Evolutionary conservation across 805 yeast species (phyloP), one percentile per base, ranked within the genome.

Genomic region (Ogataea pini): DNA sequence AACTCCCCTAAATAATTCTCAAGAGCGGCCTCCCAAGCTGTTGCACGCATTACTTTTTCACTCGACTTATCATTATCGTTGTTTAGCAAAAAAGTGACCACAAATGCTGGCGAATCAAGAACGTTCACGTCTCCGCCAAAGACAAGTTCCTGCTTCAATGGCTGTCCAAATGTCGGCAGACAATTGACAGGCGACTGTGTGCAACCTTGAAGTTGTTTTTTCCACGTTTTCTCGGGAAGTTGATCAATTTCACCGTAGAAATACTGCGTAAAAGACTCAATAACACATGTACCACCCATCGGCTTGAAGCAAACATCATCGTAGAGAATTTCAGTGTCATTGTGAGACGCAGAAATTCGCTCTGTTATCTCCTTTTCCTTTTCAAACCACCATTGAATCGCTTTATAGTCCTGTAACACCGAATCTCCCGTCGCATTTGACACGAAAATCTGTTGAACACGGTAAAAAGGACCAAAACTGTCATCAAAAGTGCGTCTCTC

Each of bases 251-350:
- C 77, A 1, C 94, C 95, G 27, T 76, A 76, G 63, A 89, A 91
- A 62, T 91, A 92, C 62, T 90, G 97, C 0, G 97, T 85, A 51
- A 89, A 83, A 1, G 96, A 89, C 63, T 92, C 94, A 7, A 92
- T 73, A 1, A 85, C 89, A 70, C 99, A 92, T 3, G 77, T 72
- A 9, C 82, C 92, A 2, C 81, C 89, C 10, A 84, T 71, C 0
- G 98, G 97, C 54, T 85, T 86, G 65, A 89, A 83, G 61, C 99
- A 92, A 42, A 91, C 65, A 52, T 86, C 89, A 17, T 80, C 78
- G 39, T 85, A 78, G 0, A 70, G 54, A 37, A 67, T 53, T 46
- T 31, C 18, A 4, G 18, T 31, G 3, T 17, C 34, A n/a, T 31
- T 31, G 34, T 4, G 13, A 4, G 16, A 4, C 8, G 18, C 34